These are phyloP conservation scores for Kodamaea lidongshanica DNA, from an alignment of 805 yeast species.

Conservation along the genomic window DNA sequence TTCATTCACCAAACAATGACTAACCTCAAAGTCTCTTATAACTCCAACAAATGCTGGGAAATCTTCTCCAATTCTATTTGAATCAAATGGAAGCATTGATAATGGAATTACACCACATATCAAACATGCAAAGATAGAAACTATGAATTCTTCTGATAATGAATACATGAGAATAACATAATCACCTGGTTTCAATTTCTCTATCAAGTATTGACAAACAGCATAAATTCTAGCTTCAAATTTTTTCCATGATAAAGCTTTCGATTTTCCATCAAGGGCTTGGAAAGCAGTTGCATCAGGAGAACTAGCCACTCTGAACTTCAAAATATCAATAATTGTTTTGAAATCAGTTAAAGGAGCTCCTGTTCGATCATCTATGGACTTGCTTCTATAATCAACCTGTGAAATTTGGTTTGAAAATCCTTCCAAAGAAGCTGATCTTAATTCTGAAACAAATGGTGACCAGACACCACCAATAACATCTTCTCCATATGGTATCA, in stretches of 20 bases:
- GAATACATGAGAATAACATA: conserved; percentile 77
- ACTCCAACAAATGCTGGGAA: conserved; percentile 58
- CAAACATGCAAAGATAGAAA: conserved; percentile 83
- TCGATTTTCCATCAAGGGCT: conserved; percentile 31
- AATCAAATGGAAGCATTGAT: conserved; percentile 67
- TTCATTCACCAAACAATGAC: conserved; percentile 67
- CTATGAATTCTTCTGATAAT: conserved; percentile 76
- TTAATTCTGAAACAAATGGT: conserved; percentile 58
- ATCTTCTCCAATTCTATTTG: conserved; percentile 66
- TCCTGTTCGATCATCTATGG: conserved; percentile 71
- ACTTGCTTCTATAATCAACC: conserved; percentile 67
- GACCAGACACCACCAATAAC: conserved; percentile 82
- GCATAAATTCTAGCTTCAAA: conserved; percentile 74
- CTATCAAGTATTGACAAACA: conserved; percentile 62
- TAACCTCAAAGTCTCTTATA: conserved; percentile 63
- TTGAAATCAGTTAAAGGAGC: conserved; percentile 69
- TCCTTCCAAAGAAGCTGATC: conserved; percentile 54
- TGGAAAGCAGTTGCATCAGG: conserved; percentile 77
- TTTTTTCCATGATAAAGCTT: conserved; percentile 63
- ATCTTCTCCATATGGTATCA: conserved; percentile 71
- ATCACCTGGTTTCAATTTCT: conserved; percentile 66
- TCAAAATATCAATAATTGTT: conserved; percentile 65
- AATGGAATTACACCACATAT: conserved; percentile 72
- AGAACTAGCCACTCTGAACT: conserved; percentile 67
- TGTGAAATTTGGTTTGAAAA: conserved; percentile 77